These are phyloP conservation scores for Hymenoscyphus albidus DNA, from an alignment of 2,329 filamentous ascomycete genomes.

Conservation along the genomic window DNA sequence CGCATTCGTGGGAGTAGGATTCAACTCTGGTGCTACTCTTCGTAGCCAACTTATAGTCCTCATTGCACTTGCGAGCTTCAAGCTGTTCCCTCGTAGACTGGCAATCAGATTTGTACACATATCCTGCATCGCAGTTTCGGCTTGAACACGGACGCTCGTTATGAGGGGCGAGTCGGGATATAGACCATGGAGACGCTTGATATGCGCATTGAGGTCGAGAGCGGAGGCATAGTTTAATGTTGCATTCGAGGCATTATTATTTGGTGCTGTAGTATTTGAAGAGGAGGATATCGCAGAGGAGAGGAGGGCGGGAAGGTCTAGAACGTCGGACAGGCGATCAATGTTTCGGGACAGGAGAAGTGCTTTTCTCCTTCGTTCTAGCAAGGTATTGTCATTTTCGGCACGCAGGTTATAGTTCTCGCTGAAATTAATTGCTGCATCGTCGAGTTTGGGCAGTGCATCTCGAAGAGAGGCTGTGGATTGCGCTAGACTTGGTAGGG, in stretches of 20 bases:
- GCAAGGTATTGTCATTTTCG: slow-evolving; percentile 56
- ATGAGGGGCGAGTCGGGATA: slow-evolving; percentile 79
- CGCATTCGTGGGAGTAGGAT: slow-evolving; percentile 37
- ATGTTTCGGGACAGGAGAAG: slow-evolving; percentile 81
- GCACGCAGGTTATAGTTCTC: slow-evolving; percentile 73
- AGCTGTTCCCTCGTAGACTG: slow-evolving; percentile 68
- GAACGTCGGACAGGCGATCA: slow-evolving; percentile 82
- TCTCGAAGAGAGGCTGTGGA: slow-evolving; percentile 64
- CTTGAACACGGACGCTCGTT: slow-evolving; percentile 67
- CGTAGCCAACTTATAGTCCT: slow-evolving; percentile 89
- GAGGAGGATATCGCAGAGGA: slow-evolving; percentile 68
- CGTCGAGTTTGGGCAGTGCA: slow-evolving; percentile 74
- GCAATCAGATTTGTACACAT: slow-evolving; percentile 82
- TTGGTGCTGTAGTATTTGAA: slow-evolving; percentile 37
- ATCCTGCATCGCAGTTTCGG: slow-evolving; percentile 81
- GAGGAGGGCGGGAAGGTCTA: slow-evolving; percentile 83
- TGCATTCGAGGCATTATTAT: slow-evolving; percentile 32
- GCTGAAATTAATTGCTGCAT: slow-evolving; percentile 74
- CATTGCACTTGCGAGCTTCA: slow-evolving; percentile 87
- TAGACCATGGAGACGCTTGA: slow-evolving; percentile 76
- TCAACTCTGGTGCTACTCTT: slow-evolving; percentile 77
- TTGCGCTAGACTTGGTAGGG: slow-evolving; percentile 65
- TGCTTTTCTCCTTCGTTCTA: slow-evolving; percentile 72
- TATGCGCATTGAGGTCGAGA: slow-evolving; percentile 89
- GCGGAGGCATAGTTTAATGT: slow-evolving; percentile 80